Conservation (phyloP, 225 moss, liverwort and hornwort species). For the Climacium dendroides region DNA sequence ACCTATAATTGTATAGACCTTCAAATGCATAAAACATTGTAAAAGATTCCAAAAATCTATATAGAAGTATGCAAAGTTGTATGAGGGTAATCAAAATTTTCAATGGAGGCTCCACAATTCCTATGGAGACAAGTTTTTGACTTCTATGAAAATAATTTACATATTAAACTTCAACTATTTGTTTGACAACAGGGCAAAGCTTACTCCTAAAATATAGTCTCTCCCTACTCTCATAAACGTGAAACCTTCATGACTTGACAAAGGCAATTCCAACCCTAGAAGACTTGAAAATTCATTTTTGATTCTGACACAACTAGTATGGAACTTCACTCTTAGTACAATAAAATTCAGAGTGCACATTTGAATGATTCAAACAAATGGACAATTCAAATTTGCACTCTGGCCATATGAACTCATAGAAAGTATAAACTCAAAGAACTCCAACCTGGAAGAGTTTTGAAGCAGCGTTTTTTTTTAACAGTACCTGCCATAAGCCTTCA, state of each 20-base stretch:
- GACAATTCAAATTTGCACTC: too few species aligned
- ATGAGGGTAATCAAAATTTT: accelerated
- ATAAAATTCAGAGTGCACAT: too few species aligned
- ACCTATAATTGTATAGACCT: not conserved
- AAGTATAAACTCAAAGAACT: too few species aligned
- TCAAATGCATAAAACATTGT: not conserved
- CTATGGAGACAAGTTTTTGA: not conserved
- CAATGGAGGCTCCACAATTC: accelerated
- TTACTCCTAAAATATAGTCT: not conserved
- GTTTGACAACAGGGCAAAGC: not conserved
- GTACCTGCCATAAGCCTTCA: not conserved
- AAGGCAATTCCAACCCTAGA: not conserved
- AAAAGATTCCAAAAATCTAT: not conserved
- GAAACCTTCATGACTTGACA: not conserved
- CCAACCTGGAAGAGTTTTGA: not conserved
- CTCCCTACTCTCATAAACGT: not conserved
- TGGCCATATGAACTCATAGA: too few species aligned
- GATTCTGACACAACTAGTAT: accelerated
- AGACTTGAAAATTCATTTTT: not conserved
- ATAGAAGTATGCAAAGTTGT: not conserved
- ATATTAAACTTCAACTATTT: too few species aligned
- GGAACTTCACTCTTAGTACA: not conserved
- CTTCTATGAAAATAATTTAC: not conserved
- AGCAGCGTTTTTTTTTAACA: not conserved
- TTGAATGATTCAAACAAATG: too few species aligned